Base-by-base conservation (phyloP, 2,329 filamentous ascomycete genomes). In the Penicillium sp. region DNA sequence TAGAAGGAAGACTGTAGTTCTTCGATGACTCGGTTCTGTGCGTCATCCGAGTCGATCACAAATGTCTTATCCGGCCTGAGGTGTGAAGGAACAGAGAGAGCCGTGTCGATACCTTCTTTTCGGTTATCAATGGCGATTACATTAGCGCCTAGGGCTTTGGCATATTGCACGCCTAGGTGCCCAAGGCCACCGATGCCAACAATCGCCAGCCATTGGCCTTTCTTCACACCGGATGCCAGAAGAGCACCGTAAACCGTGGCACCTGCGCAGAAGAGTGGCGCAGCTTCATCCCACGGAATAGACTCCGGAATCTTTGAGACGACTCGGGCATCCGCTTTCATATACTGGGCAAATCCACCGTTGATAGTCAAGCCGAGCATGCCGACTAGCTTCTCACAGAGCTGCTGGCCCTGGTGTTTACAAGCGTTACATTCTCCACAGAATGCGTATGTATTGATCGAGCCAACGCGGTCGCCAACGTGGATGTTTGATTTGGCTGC, bases 341-440 rank as follows among this genome's bases (percentile, higher is more conserved):
- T 70, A 19, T 68, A 73, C 27, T 74, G 57, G 4, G 70, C 67
- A 29, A 74, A 71, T 0, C 66, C 70, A 52, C 86, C 86, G 31
- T 76, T 73, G 43, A 88, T 71, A 48, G 76, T 77, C 9, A 87
- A 76, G 51, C 27, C 71, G 60, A 65, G 71, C 67, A 52, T 73
- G 3, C 49, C 63, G 22, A 62, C 67, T 46, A 74, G 64, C 9
- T 58, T 26, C 67, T 71, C 57, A 62, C 68, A 62, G 64, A 68
- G 54, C 65, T 61, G 52, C 61, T 64, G 35, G 50, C 68, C 42
- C 65, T 56, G 54, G 1, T 49, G 27, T 37, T 47, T 55, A 33
- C 58, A 60, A 2, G 52, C 45, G 16, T 54, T 50, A 42, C 58
- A 60, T 13, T 26, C 35, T 3, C 54, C 57, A 31, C 69, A 72